Evolutionary conservation across 2,329 filamentous ascomycete species (phyloP).

Genomic region (Cladosporium sp.): DNA sequence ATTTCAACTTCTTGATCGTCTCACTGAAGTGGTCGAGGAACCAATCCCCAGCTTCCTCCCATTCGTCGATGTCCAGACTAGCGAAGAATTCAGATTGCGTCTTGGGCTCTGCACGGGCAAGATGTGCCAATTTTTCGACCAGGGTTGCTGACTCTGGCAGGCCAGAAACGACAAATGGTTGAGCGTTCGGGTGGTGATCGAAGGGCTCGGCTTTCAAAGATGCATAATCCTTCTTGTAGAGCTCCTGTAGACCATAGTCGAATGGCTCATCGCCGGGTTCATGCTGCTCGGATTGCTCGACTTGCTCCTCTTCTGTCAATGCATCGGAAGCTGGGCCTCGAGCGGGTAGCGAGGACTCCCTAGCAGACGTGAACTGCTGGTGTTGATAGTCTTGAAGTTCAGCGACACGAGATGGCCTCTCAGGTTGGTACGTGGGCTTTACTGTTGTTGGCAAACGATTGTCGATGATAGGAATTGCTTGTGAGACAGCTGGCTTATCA

Average conservation of each 20-base stretch:
- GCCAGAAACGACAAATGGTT: slow-evolving; percentile 13
- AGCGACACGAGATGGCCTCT: background rate
- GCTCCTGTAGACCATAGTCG: slow-evolving; percentile 25
- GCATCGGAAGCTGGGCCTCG: background rate
- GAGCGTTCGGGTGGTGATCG: slow-evolving; percentile 23
- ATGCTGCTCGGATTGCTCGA: background rate
- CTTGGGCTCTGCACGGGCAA: slow-evolving; percentile 14
- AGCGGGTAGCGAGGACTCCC: background rate
- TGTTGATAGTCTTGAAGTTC: background rate
- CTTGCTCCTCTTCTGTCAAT: background rate
- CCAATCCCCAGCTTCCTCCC: slow-evolving; percentile 61
- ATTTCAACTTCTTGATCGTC: slow-evolving; percentile 49
- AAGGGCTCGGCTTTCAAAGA: slow-evolving; percentile 27
- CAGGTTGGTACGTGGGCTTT: background rate
- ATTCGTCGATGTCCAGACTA: slow-evolving; percentile 50
- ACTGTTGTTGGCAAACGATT: background rate
- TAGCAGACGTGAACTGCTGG: background rate
- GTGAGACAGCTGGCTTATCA: background rate
- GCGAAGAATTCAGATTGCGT: slow-evolving; percentile 50
- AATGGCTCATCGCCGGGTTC: slow-evolving; percentile 10
- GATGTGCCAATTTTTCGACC: slow-evolving; percentile 19
- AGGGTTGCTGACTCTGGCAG: slow-evolving; percentile 17
- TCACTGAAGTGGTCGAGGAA: slow-evolving; percentile 53
- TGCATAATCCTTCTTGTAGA: slow-evolving; percentile 25
- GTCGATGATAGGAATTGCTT: background rate